These are phyloP conservation scores for Termitomyces sp. DNA, from an alignment of 768 basidiomycete species.

Conservation along the genomic window DNA sequence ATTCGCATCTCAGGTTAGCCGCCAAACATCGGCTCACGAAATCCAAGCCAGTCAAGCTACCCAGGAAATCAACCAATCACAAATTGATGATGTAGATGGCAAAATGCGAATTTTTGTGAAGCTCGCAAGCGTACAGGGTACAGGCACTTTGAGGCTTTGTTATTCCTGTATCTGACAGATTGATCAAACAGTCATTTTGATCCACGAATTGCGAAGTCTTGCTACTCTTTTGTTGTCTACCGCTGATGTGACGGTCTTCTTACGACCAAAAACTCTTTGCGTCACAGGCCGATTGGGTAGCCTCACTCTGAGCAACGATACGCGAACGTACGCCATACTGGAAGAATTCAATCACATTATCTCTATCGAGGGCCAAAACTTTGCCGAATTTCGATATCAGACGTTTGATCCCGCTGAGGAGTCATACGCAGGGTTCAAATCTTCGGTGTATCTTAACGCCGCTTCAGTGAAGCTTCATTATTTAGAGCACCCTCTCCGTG, in stretches of 20 bases:
- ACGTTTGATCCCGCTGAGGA: constrained; percentile 79
- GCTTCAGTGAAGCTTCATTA: constrained; percentile 90
- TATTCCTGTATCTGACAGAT: constrained; percentile 2
- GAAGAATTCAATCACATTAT: constrained; percentile 81
- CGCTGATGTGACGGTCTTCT: constrained; percentile 78
- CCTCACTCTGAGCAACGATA: constrained; percentile 78
- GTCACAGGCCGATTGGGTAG: constrained; percentile 82
- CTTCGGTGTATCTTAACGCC: constrained; percentile 76
- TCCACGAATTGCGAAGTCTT: constrained; percentile 66
- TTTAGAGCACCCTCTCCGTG: constrained; percentile 87
- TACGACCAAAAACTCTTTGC: constrained; percentile 70
- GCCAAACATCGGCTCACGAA: not conserved
- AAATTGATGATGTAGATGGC: constrained; percentile 26
- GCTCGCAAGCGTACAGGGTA: constrained; percentile 82
- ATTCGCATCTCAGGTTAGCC: constrained; percentile 40
- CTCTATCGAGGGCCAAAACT: constrained; percentile 91
- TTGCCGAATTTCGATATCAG: constrained; percentile 93
- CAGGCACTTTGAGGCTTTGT: constrained; percentile 14
- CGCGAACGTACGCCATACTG: constrained; percentile 44
- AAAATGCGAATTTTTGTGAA: constrained; percentile 84
- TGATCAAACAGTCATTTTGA: constrained; percentile 59
- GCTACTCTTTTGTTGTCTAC: constrained; percentile 90
- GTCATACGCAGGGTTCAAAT: constrained; percentile 76
- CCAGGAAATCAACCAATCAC: not conserved
- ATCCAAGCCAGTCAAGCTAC: not conserved